These are phyloP conservation scores for Blechomonas ayalai DNA, from an alignment of 208 protist species.

Conservation along the genomic window DNA sequence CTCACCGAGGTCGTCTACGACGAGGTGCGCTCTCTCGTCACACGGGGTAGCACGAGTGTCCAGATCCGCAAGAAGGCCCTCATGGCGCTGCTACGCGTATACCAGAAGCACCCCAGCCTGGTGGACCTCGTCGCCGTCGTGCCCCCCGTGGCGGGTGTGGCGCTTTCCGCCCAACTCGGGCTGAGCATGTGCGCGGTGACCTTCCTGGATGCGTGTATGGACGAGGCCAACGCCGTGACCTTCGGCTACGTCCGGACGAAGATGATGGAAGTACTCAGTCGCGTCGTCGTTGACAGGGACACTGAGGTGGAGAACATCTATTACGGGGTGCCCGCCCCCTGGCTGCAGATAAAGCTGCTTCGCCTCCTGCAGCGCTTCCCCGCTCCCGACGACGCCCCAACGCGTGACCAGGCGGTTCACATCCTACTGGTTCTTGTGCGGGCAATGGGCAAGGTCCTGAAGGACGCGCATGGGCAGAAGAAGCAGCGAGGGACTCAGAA, in stretches of 20 bases:
- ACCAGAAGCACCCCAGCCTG: slow-evolving; percentile 91
- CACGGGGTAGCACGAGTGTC: slow-evolving; percentile 50
- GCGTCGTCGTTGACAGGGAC: slow-evolving; percentile 84
- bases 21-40: slow-evolving; percentile 93
- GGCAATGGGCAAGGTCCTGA: slow-evolving; percentile 80
- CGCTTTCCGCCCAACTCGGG: slow-evolving; percentile 86
- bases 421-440: slow-evolving; percentile 81
- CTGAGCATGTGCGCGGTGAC: slow-evolving; percentile 90
- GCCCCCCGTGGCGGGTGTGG: slow-evolving; percentile 74
- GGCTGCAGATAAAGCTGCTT: slow-evolving; percentile 98
- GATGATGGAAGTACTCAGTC: slow-evolving; percentile 77
- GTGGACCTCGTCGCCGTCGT: slow-evolving; percentile 56
- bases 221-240: slow-evolving; percentile 53
- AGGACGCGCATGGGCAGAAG: slow-evolving; percentile 75
- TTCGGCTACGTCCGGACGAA: slow-evolving; percentile 43
- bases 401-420: slow-evolving; percentile 39
- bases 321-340: slow-evolving; percentile 96
- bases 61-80: slow-evolving; percentile 98
- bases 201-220: slow-evolving; percentile 88
- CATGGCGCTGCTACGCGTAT: slow-evolving; percentile 95
- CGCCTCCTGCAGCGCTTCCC: slow-evolving; percentile 95
- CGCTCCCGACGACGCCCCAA: slow-evolving; percentile 49
- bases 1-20: slow-evolving; percentile 96
- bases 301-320: slow-evolving; percentile 95
- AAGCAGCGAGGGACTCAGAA: slow-evolving; percentile 88